These are phyloP conservation scores for Penicillium coffeae DNA, from an alignment of 495 filamentous ascomycete genomes.

Conservation along the genomic window DNA sequence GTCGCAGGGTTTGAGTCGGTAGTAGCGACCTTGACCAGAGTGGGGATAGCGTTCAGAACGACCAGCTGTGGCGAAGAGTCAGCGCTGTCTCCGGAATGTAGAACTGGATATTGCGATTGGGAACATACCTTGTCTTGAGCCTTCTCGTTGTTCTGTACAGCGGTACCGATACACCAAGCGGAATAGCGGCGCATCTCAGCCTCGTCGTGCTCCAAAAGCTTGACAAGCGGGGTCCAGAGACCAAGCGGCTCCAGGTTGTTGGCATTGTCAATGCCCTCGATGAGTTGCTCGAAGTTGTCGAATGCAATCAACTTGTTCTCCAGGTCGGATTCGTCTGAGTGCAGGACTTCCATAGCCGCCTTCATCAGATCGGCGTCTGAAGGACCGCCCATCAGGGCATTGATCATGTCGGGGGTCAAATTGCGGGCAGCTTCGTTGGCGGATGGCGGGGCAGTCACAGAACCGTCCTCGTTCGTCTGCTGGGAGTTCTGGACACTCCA, in stretches of 20 bases:
- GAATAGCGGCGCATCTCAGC: slow-evolving; percentile 71
- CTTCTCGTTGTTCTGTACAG: slow-evolving; percentile 91
- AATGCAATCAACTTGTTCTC: slow-evolving; percentile 83
- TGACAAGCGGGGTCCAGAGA: slow-evolving; percentile 76
- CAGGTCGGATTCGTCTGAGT: slow-evolving; percentile 57
- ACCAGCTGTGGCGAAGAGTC: slow-evolving; percentile 47
- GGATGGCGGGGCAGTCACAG: slow-evolving; percentile 36
- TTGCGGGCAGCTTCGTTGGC: slow-evolving; percentile 35
- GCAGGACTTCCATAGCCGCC: slow-evolving; percentile 70
- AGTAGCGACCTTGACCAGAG: slow-evolving; percentile 61
- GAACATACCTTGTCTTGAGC: slow-evolving; percentile 65
- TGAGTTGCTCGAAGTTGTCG: slow-evolving; percentile 92
- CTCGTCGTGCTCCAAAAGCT: slow-evolving; percentile 62
- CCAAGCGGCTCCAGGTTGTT: slow-evolving; percentile 78
- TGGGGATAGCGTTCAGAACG: slow-evolving; percentile 64
- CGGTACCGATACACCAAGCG: slow-evolving; percentile 89
- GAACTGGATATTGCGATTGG: not conserved
- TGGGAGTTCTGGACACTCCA: slow-evolving; percentile 86
- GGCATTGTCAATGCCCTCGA: slow-evolving; percentile 91
- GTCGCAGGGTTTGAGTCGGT: slow-evolving; percentile 57
- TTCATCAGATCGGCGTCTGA: slow-evolving; percentile 89
- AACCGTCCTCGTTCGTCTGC: slow-evolving; percentile 26
- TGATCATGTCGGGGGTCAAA: slow-evolving; percentile 63
- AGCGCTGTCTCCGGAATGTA: slow-evolving; percentile 5
- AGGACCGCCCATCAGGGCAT: slow-evolving; percentile 71